A percentile compares a stretch with the other conserved stretches of the same genome.
Conservation (phyloP, 441 rosid genomes). For the Aleurites moluccanus region DNA sequence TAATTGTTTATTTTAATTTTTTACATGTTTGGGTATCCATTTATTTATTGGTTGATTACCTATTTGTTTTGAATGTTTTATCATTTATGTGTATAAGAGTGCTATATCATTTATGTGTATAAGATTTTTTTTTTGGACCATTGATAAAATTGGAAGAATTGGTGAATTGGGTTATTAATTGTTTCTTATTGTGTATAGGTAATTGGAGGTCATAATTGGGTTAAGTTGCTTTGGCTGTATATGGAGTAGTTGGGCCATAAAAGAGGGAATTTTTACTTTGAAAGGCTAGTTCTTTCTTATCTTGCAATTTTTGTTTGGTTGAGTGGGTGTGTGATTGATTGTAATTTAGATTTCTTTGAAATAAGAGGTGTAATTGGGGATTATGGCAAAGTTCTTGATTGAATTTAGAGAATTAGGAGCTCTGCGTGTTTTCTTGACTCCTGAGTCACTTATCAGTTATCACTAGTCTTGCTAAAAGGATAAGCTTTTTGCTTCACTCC, state of each 20-base stretch:
- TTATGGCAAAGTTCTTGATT: neutral
- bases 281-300: neutral
- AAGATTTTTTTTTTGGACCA: neutral
- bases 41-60: neutral
- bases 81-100: neutral
- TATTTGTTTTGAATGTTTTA: neutral
- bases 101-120: neutral
- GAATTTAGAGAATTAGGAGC: neutral
- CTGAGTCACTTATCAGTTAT: neutral
- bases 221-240: neutral
- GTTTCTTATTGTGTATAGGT: neutral
- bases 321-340: neutral
- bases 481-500: neutral
- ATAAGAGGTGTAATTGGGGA: neutral
- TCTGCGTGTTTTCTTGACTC: neutral
- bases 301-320: neutral
- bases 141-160: too few relatives aligned
- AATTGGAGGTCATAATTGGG: neutral
- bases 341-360: neutral
- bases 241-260: neutral
- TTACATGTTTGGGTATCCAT: neutral
- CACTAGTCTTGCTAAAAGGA: neutral
- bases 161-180: neutral
- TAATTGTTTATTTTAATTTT: too few relatives aligned
- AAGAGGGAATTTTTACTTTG: neutral